A percentile compares a stretch with the other conserved stretches of the same genome.
Evolutionary conservation across 768 basidiomycete species (phyloP).

Genomic region (Amylocystis lapponica): DNA sequence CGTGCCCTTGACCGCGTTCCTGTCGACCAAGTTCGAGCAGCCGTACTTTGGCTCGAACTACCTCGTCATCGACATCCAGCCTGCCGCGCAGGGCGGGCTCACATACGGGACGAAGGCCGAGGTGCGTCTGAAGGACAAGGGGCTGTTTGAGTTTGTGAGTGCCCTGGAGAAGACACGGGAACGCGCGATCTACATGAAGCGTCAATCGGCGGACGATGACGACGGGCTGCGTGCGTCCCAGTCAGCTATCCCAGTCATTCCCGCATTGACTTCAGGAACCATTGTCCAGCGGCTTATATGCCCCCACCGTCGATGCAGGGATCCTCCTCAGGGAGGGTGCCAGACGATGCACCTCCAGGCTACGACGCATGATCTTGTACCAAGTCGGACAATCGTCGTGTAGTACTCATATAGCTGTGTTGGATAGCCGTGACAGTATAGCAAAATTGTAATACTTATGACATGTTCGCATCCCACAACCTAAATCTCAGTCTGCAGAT

Average conservation of each 20-base stretch:
- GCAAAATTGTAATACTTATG: too few relatives aligned
- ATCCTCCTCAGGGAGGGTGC: conserved; percentile 10
- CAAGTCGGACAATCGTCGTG: not conserved
- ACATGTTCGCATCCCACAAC: too few relatives aligned
- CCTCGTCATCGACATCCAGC: conserved; percentile 59
- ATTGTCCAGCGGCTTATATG: conserved; percentile 13
- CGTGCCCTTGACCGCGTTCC: conserved; percentile 56
- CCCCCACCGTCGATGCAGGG: conserved; percentile 11
- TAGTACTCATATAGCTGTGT: too few relatives aligned
- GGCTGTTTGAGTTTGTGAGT: conserved; percentile 70
- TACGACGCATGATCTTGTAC: conserved; percentile 17
- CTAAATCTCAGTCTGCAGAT: too few relatives aligned
- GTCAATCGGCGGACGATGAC: conserved; percentile 50
- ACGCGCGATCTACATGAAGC: conserved; percentile 67
- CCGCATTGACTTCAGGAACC: not conserved
- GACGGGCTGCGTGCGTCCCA: conserved; percentile 58
- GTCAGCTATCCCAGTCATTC: too few relatives aligned
- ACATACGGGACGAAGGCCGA: conserved; percentile 59
- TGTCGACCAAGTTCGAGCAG: conserved; percentile 70
- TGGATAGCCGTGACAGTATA: too few relatives aligned
- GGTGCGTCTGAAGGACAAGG: conserved; percentile 59
- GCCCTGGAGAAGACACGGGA: conserved; percentile 75
- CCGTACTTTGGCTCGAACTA: conserved; percentile 69
- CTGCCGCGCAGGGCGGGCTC: conserved; percentile 62
- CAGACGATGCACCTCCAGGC: conserved; percentile 21